Evolutionary conservation across 2,329 filamentous ascomycete species (phyloP).

Genomic region (Colletotrichum salicis): DNA sequence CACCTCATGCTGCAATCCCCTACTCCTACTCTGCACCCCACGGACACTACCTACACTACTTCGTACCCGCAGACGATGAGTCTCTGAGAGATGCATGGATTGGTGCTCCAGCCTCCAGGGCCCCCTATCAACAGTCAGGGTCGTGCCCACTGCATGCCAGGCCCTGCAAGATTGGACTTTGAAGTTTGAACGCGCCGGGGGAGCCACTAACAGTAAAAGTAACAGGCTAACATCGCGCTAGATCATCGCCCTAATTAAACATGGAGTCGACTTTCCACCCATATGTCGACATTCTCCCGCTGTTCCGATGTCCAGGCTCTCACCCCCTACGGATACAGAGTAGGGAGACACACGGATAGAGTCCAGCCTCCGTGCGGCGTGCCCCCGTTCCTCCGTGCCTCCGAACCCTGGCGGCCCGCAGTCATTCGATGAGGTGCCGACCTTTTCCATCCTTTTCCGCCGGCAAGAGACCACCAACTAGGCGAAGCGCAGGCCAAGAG

Average conservation of each 20-base stretch:
- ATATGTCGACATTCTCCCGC: not conserved
- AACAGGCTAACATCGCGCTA: not conserved
- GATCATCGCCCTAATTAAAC: conserved; percentile 21
- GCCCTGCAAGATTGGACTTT: not conserved
- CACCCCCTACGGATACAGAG: too few species aligned
- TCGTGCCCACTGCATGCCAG: not conserved
- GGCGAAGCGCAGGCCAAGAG: not conserved
- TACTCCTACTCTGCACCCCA: not conserved
- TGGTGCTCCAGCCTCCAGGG: not conserved
- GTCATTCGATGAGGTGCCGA: conserved; percentile 10
- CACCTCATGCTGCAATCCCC: too few species aligned
- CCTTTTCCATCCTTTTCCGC: not conserved
- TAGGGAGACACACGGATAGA: too few species aligned
- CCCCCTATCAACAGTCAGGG: not conserved
- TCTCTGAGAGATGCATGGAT: not conserved
- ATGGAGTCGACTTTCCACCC: conserved; percentile 2
- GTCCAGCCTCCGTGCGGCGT: too few species aligned
- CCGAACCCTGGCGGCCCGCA: conserved; percentile 4
- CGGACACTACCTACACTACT: not conserved
- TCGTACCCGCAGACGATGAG: too few species aligned
- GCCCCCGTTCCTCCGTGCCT: not conserved
- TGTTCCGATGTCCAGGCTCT: not conserved
- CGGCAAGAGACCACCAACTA: not conserved
- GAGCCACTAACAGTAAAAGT: conserved; percentile 5
- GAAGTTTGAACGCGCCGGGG: not conserved